phyloP scores from a whole-genome alignment of 2,329 filamentous ascomycete species.

The Zymoseptoria pseudotritici region DNA sequence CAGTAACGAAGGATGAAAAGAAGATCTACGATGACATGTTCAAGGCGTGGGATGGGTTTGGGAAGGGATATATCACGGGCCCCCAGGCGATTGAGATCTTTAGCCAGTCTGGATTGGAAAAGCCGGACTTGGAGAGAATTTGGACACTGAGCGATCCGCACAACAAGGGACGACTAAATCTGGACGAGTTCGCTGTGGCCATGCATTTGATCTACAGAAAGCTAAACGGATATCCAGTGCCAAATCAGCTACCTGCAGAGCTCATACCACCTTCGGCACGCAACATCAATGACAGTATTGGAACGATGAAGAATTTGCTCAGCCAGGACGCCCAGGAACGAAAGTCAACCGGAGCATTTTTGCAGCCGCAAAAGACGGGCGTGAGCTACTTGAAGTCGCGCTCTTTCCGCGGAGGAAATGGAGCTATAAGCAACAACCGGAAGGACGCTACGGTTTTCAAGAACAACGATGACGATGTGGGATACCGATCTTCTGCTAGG shows the following conservation, averaged over 20 bases:
- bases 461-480: slow-evolving; percentile 79
- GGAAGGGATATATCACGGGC: slow-evolving; percentile 85
- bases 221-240: slow-evolving; percentile 89
- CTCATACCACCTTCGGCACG: slow-evolving; percentile 89
- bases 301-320: slow-evolving; percentile 82
- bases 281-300: slow-evolving; percentile 87
- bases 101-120: slow-evolving; percentile 88
- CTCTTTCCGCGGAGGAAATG: slow-evolving; percentile 63
- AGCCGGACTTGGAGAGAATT: slow-evolving; percentile 79
- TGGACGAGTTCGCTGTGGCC: slow-evolving; percentile 95
- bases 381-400: slow-evolving; percentile 96
- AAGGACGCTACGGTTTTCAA: slow-evolving; percentile 97
- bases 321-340: slow-evolving; percentile 82
- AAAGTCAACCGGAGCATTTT: slow-evolving; percentile 79
- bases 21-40: slow-evolving; percentile 93
- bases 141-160: slow-evolving; percentile 93
- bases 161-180: slow-evolving; percentile 87
- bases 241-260: slow-evolving; percentile 79
- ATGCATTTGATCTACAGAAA: slow-evolving; percentile 99
- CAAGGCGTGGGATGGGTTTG: slow-evolving; percentile 90
- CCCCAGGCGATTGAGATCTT: slow-evolving; percentile 95
- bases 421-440: slow-evolving; percentile 52
- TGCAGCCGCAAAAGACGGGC: slow-evolving; percentile 93
- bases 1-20: slow-evolving; percentile 98
- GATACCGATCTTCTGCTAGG: slow-evolving; percentile 88